phyloP scores from a whole-genome alignment of 352 stramenopile genomes.

The Phytophthora cajani region DNA sequence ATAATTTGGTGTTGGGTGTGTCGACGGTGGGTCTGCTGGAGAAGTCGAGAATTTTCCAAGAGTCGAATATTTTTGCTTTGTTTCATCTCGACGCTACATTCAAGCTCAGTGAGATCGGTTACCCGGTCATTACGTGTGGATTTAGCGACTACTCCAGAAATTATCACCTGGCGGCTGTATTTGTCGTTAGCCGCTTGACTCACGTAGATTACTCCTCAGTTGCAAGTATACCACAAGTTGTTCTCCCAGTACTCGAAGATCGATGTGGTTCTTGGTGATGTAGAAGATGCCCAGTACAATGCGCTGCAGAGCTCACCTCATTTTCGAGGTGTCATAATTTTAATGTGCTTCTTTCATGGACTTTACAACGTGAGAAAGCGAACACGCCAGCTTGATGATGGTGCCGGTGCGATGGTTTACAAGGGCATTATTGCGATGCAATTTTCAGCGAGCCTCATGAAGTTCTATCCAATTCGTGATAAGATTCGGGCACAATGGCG shows the following conservation, averaged over 20 bases:
- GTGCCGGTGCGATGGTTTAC: background rate
- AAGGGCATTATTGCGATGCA: background rate
- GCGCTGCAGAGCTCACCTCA: background rate
- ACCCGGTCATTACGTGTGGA: background rate
- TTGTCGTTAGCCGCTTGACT: background rate
- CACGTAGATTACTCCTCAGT: background rate
- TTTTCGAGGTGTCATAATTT: background rate
- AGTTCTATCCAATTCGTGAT: background rate
- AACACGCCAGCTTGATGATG: background rate
- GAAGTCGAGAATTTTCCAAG: background rate
- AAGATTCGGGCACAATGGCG: background rate
- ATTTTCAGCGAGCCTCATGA: background rate
- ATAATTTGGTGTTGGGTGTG: background rate
- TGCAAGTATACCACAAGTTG: background rate
- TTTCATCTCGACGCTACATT: background rate
- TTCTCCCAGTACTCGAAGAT: background rate
- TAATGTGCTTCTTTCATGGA: conserved; percentile 2
- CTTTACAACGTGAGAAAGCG: background rate
- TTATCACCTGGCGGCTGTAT: background rate
- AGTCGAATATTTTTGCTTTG: background rate
- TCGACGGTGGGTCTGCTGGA: background rate
- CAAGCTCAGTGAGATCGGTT: background rate
- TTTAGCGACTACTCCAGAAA: background rate
- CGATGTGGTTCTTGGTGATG: background rate
- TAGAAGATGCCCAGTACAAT: background rate